phyloP scores from a whole-genome alignment of 169 alveolate genomes.

The Prorocentrum cordatum region DNA sequence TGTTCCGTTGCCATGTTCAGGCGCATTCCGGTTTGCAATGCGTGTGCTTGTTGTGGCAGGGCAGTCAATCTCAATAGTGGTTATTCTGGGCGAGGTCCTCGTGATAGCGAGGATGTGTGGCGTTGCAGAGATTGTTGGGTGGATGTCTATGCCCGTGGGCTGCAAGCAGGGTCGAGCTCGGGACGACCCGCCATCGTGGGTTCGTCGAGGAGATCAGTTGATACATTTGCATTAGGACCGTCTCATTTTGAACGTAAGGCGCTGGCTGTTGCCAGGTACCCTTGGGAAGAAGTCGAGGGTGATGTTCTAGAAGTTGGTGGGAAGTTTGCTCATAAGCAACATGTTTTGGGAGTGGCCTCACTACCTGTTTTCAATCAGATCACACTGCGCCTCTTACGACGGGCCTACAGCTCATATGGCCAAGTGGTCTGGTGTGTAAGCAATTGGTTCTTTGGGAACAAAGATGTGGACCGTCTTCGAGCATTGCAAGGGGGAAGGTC shows the following conservation, averaged over 20 bases:
- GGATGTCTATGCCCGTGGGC: not conserved
- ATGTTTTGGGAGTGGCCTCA: not conserved
- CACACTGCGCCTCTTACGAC: not conserved
- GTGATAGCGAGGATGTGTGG: not conserved
- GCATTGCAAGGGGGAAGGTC: not conserved
- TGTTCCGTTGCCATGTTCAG: too few species aligned
- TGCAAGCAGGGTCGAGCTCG: too few species aligned
- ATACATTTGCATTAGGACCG: not conserved
- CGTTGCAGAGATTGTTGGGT: slow-evolving; percentile 5
- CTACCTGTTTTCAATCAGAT: not conserved
- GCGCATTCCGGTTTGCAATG: too few species aligned
- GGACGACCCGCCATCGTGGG: too few species aligned
- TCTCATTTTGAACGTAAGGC: not conserved
- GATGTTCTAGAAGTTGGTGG: not conserved
- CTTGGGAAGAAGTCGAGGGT: not conserved
- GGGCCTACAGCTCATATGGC: not conserved
- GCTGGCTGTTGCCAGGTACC: not conserved
- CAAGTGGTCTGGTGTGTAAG: slow-evolving; percentile 3
- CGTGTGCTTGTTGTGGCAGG: not conserved
- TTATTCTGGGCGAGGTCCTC: not conserved
- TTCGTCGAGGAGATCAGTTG: not conserved
- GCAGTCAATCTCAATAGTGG: not conserved
- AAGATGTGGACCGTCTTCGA: not conserved
- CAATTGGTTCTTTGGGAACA: not conserved
- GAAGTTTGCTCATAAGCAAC: not conserved